These are phyloP conservation scores for Beauveria sp. DNA, from an alignment of 2,329 filamentous ascomycete species.

Conservation along the genomic window DNA sequence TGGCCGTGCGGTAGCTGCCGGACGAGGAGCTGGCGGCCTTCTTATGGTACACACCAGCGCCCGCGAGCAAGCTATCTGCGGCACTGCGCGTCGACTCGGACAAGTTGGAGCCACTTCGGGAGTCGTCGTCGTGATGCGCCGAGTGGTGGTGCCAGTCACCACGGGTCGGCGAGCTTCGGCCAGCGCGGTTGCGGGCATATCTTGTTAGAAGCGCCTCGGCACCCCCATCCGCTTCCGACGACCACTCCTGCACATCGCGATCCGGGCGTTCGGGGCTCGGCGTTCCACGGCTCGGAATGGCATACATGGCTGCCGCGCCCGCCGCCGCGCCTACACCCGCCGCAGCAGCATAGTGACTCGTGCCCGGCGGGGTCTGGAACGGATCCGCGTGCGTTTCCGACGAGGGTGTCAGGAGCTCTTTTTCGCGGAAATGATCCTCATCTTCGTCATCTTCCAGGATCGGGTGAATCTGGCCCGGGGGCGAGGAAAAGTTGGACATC, in stretches of 20 bases:
- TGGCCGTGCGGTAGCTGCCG: constrained; percentile 46
- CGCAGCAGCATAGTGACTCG: constrained; percentile 7
- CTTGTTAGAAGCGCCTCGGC: constrained; percentile 41
- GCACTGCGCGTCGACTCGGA: constrained; percentile 46
- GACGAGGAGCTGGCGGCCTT: constrained; percentile 34
- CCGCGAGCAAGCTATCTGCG: constrained; percentile 32
- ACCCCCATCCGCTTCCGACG: constrained; percentile 46
- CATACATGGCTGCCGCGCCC: constrained; percentile 6
- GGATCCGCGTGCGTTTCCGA: constrained; percentile 38
- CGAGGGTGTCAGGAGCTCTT: constrained; percentile 26
- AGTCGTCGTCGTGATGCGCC: constrained; percentile 36
- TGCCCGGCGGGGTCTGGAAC: constrained; percentile 37
- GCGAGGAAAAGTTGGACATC: constrained; percentile 21
- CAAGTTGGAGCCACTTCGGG: constrained; percentile 48
- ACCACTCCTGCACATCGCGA: constrained; percentile 51
- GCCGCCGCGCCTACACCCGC: constrained; percentile 13
- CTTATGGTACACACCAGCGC: constrained; percentile 28
- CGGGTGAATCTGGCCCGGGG: constrained; percentile 43
- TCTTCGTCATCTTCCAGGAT: constrained; percentile 51
- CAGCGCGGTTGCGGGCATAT: constrained; percentile 28
- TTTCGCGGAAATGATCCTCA: constrained; percentile 32
- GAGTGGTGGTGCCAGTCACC: constrained; percentile 30
- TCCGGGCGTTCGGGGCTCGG: constrained; percentile 39
- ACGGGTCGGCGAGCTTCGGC: constrained; percentile 31
- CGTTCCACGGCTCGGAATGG: constrained; percentile 25